phyloP scores from a whole-genome alignment of 306 rosid species.

The Trichosanthes cucumerina region DNA sequence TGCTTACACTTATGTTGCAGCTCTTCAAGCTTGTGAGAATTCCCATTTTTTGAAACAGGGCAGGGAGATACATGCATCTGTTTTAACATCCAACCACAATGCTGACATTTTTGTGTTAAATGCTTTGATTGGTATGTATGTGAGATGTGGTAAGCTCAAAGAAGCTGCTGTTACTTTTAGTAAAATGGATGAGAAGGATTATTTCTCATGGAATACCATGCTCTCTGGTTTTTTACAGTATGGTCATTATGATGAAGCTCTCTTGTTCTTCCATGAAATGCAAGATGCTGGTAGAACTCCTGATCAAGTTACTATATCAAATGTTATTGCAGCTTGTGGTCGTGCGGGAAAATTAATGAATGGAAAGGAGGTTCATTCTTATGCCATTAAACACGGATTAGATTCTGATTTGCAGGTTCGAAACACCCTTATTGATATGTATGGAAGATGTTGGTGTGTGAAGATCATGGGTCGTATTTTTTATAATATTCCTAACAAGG shows the following conservation, averaged over 20 bases:
- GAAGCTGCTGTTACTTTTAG: constrained; percentile 36
- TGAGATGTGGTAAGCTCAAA: constrained; percentile 38
- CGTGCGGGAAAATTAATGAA: constrained; percentile 35
- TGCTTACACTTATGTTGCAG: constrained; percentile 50
- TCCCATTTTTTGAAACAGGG: constrained; percentile 31
- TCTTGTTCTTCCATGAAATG: constrained; percentile 37
- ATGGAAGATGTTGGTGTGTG: constrained; percentile 42
- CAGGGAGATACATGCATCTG: constrained; percentile 48
- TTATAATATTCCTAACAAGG: constrained; percentile 33
- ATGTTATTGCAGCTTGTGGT: constrained; percentile 44
- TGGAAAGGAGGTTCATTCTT: constrained; percentile 66
- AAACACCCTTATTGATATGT: constrained; percentile 63
- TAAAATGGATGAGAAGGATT: constrained; percentile 36
- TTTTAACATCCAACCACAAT: constrained; percentile 32
- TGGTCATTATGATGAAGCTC: constrained; percentile 36
- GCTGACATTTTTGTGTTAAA: constrained; percentile 45
- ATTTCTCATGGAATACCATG: constrained; percentile 57
- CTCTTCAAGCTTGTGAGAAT: constrained; percentile 60
- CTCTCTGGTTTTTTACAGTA: constrained; percentile 59
- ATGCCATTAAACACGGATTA: constrained; percentile 40
- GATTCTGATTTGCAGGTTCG: constrained; percentile 47
- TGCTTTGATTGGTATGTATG: constrained; percentile 63
- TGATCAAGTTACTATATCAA: constrained; percentile 49
- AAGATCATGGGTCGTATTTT: constrained; percentile 43
- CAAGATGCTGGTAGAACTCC: constrained; percentile 29